A percentile compares a stretch with the other conserved stretches of the same genome.
Conservation (phyloP, 495 filamentous ascomycete genomes). For the Xylaria sp. region DNA sequence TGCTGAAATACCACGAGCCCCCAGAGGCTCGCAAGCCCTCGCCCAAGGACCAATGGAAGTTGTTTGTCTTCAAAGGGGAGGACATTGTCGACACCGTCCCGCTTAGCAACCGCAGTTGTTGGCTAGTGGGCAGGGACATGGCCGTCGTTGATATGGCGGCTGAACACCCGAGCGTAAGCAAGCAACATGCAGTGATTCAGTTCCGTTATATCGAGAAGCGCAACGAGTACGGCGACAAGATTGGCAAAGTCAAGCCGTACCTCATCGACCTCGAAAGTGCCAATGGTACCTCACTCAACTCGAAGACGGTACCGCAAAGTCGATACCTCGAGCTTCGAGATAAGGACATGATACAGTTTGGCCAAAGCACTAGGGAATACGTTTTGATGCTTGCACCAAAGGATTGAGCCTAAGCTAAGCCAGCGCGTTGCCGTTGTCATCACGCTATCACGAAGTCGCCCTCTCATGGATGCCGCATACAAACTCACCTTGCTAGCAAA, state of each 20-base stretch:
- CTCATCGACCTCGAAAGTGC: constrained; percentile 92
- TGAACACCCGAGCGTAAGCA: constrained; percentile 90
- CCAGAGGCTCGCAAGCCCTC: constrained; percentile 90
- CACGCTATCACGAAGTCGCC: constrained; percentile 10
- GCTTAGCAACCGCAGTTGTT: constrained; percentile 78
- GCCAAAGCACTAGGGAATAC: constrained; percentile 85
- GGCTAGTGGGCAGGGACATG: constrained; percentile 84
- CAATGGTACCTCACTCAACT: constrained; percentile 88
- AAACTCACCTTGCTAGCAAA: neutral
- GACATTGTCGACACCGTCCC: constrained; percentile 82
- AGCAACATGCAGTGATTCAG: constrained; percentile 95
- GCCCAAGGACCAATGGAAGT: constrained; percentile 76
- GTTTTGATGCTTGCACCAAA: constrained; percentile 74
- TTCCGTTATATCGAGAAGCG: constrained; percentile 84
- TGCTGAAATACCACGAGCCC: constrained; percentile 96
- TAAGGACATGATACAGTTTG: constrained; percentile 89
- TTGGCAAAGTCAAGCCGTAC: constrained; percentile 85
- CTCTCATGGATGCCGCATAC: neutral
- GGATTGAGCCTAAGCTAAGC: constrained; percentile 36
- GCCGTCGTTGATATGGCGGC: constrained; percentile 81
- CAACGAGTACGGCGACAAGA: constrained; percentile 85
- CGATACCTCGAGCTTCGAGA: constrained; percentile 86
- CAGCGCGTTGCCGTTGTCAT: neutral
- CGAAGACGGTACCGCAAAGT: constrained; percentile 71
- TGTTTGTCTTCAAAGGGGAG: constrained; percentile 91